Evolutionary conservation across 2,329 filamentous ascomycete genomes (phyloP), one percentile per base, ranked within the genome.

Genomic region (Cytospora mali): DNA sequence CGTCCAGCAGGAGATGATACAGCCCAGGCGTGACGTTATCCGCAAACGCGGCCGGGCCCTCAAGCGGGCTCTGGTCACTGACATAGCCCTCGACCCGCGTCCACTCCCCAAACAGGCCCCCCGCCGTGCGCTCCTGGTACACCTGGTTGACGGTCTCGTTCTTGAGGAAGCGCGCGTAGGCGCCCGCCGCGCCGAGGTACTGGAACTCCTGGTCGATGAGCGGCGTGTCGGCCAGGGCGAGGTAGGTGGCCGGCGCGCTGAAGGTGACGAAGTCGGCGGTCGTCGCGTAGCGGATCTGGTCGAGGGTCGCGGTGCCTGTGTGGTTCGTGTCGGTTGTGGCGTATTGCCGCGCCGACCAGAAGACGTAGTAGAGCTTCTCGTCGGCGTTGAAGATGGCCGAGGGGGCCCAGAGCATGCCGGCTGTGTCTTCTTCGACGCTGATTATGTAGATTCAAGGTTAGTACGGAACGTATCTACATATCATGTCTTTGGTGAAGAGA

Each of bases 131-230:
- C 66, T 84, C 80, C 48, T 79, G 76, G 63, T 79, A 83, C 4
- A 84, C 76, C n/a, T 77, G 76, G 42, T 77, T 76, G 2, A 74
- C 75, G 0, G 77, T 76, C 68, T 83, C 80, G 66, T 83, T 80
- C 69, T 83, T 84, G 57, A 82, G 68, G 70, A 83, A 84, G 6
- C 81, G 77, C 0, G 75, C 76, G 51, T 78, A 84, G 11, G 71
- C 66, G 2, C 71, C 76, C 4, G 72, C 70, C 7, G 71, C 69
- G 42, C 77, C 79, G 0, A 83, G 71, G 23, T 76, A 71, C 31
- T 80, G 74, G 69, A 84, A 78, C 58, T 80, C 77, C 31, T 81
- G 76, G 64, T 84, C 81, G 63, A 84, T 84, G 42, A 84, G 70
- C 2, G 77, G 75, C 4, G 75, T 80, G 18, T 72, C 73, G 1